Evolutionary conservation across 331 rosid species (phyloP).

Genomic region (Malus hybrid): DNA sequence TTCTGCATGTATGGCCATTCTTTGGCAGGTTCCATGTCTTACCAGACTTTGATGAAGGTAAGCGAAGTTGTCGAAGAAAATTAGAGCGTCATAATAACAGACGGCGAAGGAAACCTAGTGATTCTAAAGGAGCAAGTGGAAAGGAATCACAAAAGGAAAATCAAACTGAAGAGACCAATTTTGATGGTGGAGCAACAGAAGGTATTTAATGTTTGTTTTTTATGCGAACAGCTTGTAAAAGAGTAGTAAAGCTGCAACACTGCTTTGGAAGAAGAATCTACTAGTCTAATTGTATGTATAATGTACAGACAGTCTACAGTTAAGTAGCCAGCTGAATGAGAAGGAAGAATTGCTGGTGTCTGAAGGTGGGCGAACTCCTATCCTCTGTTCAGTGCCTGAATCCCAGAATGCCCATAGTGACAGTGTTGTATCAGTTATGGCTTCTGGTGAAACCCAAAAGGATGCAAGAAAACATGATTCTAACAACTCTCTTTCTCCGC

Average conservation of each 20-base stretch:
- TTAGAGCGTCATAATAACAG: conserved; percentile 87
- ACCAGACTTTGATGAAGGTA: conserved; percentile 91
- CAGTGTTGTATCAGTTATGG: conserved; percentile 31
- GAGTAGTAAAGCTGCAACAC: neutral
- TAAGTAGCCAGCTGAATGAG: conserved; percentile 40
- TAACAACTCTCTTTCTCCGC: conserved; percentile 48
- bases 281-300: conserved; percentile 3
- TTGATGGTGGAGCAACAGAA: conserved; percentile 46
- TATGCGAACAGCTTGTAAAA: neutral
- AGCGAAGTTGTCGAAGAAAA: conserved; percentile 91
- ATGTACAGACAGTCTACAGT: conserved; percentile 46
- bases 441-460: conserved; percentile 51
- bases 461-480: conserved; percentile 51
- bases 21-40: conserved; percentile 72
- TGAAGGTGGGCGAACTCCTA: conserved; percentile 46
- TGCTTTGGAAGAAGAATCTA: conserved; percentile 6
- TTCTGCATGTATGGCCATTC: conserved; percentile 9
- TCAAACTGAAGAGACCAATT: conserved; percentile 41
- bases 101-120: conserved; percentile 67
- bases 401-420: conserved; percentile 37
- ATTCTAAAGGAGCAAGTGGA: conserved; percentile 22
- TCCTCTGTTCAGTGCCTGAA: conserved; percentile 34
- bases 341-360: conserved; percentile 37
- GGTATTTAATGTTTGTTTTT: conserved; percentile 26
- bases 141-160: conserved; percentile 39